These are phyloP conservation scores for Crithidia thermophila DNA, from an alignment of 208 protist genomes.

Conservation along the genomic window DNA sequence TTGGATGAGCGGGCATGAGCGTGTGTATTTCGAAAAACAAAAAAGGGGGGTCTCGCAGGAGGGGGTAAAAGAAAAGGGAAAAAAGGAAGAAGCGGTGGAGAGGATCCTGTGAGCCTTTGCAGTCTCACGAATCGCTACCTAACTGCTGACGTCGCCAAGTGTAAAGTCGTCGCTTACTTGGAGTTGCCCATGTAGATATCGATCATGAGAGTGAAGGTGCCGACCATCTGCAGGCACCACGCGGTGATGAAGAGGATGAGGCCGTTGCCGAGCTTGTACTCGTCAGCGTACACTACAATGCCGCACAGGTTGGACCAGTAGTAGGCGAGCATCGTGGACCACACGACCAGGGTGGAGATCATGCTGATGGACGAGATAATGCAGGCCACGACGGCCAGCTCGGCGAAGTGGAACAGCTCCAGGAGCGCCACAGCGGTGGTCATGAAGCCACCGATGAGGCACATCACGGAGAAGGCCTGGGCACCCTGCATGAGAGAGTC, in stretches of 20 bases:
- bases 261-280: constrained; percentile 49
- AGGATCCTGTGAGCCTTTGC: neutral
- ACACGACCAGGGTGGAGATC: constrained; percentile 51
- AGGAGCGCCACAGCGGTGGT: constrained; percentile 40
- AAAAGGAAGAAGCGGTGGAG: neutral
- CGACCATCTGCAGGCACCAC: constrained; percentile 57
- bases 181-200: constrained; percentile 38
- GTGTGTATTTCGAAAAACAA: neutral
- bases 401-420: constrained; percentile 55
- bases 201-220: constrained; percentile 35
- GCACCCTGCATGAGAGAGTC: constrained; percentile 54
- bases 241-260: constrained; percentile 61
- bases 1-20: neutral
- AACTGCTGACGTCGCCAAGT: constrained; percentile 1
- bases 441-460: constrained; percentile 59
- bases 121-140: neutral
- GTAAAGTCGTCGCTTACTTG: constrained; percentile 39
- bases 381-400: constrained; percentile 55
- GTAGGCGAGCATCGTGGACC: constrained; percentile 57
- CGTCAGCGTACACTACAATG: constrained; percentile 33
- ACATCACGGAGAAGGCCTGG: constrained; percentile 71
- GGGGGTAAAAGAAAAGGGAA: neutral
- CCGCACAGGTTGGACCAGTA: constrained; percentile 62
- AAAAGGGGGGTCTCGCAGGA: neutral
- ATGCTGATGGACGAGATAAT: constrained; percentile 62